Conservation (phyloP, 805 yeast species). For the Pichia cabralensis region DNA sequence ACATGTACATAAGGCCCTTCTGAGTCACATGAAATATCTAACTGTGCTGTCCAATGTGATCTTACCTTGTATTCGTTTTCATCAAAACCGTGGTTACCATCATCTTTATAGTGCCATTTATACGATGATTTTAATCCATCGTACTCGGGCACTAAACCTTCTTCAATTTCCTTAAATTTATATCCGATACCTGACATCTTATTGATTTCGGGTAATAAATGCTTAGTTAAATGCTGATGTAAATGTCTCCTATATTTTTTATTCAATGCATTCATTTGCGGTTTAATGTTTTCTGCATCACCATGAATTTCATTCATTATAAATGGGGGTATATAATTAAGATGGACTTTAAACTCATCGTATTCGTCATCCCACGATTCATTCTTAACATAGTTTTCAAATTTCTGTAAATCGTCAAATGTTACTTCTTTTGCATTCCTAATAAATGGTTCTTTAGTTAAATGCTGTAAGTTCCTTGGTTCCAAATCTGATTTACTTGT, state of each 20-base stretch:
- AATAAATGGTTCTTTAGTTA: slow-evolving; percentile 19
- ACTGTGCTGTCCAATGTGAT: slow-evolving; percentile 54
- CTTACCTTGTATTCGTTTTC: slow-evolving; percentile 34
- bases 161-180: slow-evolving; percentile 32
- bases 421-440: slow-evolving; percentile 19
- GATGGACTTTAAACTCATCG: slow-evolving; percentile 54
- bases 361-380: slow-evolving; percentile 70
- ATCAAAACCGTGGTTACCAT: slow-evolving; percentile 42
- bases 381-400: slow-evolving; percentile 54
- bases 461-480: slow-evolving; percentile 22
- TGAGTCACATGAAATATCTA: slow-evolving; percentile 55
- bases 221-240: slow-evolving; percentile 66
- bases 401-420: slow-evolving; percentile 54
- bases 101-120: slow-evolving; percentile 55
- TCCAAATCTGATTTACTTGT: slow-evolving; percentile 15
- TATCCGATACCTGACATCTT: slow-evolving; percentile 42
- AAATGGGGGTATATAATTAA: slow-evolving; percentile 65
- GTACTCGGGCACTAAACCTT: slow-evolving; percentile 35
- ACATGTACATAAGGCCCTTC: slow-evolving; percentile 58
- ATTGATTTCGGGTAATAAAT: slow-evolving; percentile 54
- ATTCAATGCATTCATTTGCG: slow-evolving; percentile 59
- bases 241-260: slow-evolving; percentile 62
- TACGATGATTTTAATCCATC: slow-evolving; percentile 33
- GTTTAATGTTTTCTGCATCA: slow-evolving; percentile 60
- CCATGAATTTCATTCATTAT: slow-evolving; percentile 54